These are phyloP conservation scores for Rusavskia elegans DNA, from an alignment of 495 filamentous ascomycete genomes.

Conservation along the genomic window DNA sequence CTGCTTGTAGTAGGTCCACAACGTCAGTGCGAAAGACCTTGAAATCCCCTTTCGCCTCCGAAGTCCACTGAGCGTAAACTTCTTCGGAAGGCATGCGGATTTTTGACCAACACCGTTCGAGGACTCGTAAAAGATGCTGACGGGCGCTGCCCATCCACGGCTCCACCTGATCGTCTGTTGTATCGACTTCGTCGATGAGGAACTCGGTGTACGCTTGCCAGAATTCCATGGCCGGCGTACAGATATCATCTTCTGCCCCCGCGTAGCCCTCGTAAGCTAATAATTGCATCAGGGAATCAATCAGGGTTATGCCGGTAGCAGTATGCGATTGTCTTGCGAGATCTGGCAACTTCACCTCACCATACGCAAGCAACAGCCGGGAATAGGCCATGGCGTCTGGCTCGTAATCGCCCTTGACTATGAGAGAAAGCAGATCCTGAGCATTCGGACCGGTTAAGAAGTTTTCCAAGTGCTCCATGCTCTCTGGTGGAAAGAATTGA, in stretches of 20 bases:
- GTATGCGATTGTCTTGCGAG: constrained; percentile 21
- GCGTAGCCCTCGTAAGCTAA: constrained; percentile 57
- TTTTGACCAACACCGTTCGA: constrained; percentile 46
- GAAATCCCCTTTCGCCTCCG: constrained; percentile 55
- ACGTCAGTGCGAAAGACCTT: constrained; percentile 67
- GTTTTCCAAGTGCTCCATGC: constrained; percentile 36
- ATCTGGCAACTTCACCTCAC: constrained; percentile 38
- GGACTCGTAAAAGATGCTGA: constrained; percentile 32
- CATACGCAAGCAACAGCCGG: constrained; percentile 53
- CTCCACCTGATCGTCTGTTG: constrained; percentile 18
- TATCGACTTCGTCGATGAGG: constrained; percentile 22
- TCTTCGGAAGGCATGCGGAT: constrained; percentile 40
- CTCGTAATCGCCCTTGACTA: constrained; percentile 45
- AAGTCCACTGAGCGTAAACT: constrained; percentile 42
- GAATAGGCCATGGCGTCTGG: constrained; percentile 53
- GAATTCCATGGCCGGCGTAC: constrained; percentile 64
- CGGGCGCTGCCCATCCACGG: constrained; percentile 21
- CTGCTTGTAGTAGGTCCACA: constrained; percentile 60
- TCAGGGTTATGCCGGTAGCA: not conserved
- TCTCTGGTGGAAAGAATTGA: constrained; percentile 38
- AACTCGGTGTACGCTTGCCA: constrained; percentile 60
- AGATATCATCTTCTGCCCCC: constrained; percentile 61
- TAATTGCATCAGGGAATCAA: constrained; percentile 38
- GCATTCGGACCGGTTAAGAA: constrained; percentile 43
- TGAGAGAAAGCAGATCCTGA: constrained; percentile 22